Percentiles rank a stretch among this genome's conserved stretches.
Conservation (phyloP, 768 basidiomycete genomes). For the Tulasnella sp. region DNA sequence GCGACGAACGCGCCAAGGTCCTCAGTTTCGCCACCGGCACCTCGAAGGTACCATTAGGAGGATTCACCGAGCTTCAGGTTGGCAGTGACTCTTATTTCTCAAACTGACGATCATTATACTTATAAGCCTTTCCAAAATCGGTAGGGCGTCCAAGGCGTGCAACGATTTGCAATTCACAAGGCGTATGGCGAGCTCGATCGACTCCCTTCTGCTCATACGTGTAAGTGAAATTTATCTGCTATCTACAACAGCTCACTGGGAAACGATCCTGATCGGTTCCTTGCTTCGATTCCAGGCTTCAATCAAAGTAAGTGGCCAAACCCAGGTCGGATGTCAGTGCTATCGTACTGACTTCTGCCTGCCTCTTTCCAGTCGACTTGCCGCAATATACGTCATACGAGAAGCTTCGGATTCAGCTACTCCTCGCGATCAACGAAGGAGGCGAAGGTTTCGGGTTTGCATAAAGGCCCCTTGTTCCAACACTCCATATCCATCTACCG, state of each 20-base stretch:
- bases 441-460: slow-evolving; percentile 91
- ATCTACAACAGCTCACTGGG: not conserved
- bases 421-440: slow-evolving; percentile 91
- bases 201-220: slow-evolving; percentile 83
- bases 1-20: slow-evolving; percentile 93
- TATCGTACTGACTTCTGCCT: slow-evolving; percentile 24
- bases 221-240: slow-evolving; percentile 37
- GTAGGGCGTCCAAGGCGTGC: slow-evolving; percentile 84
- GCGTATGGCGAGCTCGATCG: slow-evolving; percentile 81
- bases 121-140: not conserved
- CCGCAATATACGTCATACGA: slow-evolving; percentile 95
- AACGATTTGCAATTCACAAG: slow-evolving; percentile 90
- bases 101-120: not conserved
- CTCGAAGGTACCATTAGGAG: slow-evolving; percentile 85
- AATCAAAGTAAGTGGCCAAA: slow-evolving; percentile 46
- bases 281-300: slow-evolving; percentile 49
- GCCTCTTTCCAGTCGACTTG: slow-evolving; percentile 49
- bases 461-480: slow-evolving; percentile 21
- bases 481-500: too few species aligned
- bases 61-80: slow-evolving; percentile 84
- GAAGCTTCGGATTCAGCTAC: slow-evolving; percentile 80
- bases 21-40: slow-evolving; percentile 92
- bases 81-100: slow-evolving; percentile 11
- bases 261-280: not conserved
- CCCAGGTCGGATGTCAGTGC: not conserved